Conservation (phyloP, 129 eudicot species). For the Flaveria ramosissima region DNA sequence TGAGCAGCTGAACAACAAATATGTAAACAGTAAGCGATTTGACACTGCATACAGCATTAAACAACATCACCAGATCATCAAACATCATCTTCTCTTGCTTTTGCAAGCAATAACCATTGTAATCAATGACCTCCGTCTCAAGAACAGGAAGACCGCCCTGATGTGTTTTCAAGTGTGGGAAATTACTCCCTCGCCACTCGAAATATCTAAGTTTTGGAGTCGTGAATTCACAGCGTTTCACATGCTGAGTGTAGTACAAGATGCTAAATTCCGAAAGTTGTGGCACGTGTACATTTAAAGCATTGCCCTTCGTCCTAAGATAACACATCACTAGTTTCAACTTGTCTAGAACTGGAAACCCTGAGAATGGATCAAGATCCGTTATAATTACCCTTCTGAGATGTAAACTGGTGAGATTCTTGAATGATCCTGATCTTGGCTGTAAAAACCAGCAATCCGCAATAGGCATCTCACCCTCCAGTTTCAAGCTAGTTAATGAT, state of each 20-base stretch:
- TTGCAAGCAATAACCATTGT: neutral
- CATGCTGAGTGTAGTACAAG: too few relatives aligned
- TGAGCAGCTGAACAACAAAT: neutral
- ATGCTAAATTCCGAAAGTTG: neutral
- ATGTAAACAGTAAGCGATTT: neutral
- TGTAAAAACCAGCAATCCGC: neutral
- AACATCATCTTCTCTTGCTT: neutral
- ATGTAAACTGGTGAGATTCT: constrained; percentile 11
- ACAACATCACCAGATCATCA: neutral
- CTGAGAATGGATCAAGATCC: constrained; percentile 12
- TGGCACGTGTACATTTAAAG: neutral
- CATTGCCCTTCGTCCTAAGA: neutral
- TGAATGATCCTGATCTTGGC: neutral
- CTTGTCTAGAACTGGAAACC: constrained; percentile 16
- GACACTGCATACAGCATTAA: neutral
- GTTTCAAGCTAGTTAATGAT: too few relatives aligned
- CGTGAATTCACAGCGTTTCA: neutral
- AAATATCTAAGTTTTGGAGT: constrained; percentile 22
- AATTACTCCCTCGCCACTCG: neutral
- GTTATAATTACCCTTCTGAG: neutral
- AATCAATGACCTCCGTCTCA: neutral
- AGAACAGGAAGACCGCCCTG: constrained; percentile 12
- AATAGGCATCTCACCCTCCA: too few relatives aligned
- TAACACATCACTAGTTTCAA: neutral
- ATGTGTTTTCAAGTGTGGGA: neutral